A percentile compares a stretch with the other conserved stretches of the same genome.
These are phyloP conservation scores for Globisporangium takayamanum DNA, from an alignment of 352 stramenopile genomes.

Conservation along the genomic window DNA sequence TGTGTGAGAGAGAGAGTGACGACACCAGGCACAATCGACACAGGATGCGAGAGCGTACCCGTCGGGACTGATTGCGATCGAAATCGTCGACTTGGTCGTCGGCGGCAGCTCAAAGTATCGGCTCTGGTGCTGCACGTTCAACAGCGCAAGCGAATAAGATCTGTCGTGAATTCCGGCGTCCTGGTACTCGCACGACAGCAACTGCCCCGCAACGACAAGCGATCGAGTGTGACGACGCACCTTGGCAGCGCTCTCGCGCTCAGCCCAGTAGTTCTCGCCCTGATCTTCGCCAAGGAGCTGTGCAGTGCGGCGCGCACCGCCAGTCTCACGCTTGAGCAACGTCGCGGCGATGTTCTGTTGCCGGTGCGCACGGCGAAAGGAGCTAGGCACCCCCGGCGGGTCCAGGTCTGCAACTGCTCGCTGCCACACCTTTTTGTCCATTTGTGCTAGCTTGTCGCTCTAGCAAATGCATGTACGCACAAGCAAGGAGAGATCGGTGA, in stretches of 20 bases:
- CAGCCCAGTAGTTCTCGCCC: slow-evolving; percentile 70
- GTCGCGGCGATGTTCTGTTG: slow-evolving; percentile 66
- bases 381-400: slow-evolving; percentile 66
- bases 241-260: slow-evolving; percentile 72
- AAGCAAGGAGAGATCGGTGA: not conserved
- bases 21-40: not conserved
- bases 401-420: slow-evolving; percentile 62
- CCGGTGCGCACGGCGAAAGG: slow-evolving; percentile 55
- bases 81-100: slow-evolving; percentile 86
- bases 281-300: slow-evolving; percentile 41
- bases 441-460: not conserved
- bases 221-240: slow-evolving; percentile 15
- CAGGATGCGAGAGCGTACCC: slow-evolving; percentile 27
- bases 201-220: not conserved
- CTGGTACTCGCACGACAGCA: not conserved
- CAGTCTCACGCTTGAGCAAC: slow-evolving; percentile 54
- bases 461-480: not conserved
- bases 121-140: slow-evolving; percentile 59
- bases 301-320: slow-evolving; percentile 33
- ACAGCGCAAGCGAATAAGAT: slow-evolving; percentile 2
- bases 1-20: slow-evolving; percentile 4
- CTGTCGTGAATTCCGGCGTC: not conserved
- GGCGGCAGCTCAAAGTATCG: slow-evolving; percentile 80
- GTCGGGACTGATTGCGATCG: slow-evolving; percentile 82
- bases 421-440: slow-evolving; percentile 69